Evolutionary conservation across 306 rosid species (phyloP).

Genomic region (Citrullus mucosospermus): DNA sequence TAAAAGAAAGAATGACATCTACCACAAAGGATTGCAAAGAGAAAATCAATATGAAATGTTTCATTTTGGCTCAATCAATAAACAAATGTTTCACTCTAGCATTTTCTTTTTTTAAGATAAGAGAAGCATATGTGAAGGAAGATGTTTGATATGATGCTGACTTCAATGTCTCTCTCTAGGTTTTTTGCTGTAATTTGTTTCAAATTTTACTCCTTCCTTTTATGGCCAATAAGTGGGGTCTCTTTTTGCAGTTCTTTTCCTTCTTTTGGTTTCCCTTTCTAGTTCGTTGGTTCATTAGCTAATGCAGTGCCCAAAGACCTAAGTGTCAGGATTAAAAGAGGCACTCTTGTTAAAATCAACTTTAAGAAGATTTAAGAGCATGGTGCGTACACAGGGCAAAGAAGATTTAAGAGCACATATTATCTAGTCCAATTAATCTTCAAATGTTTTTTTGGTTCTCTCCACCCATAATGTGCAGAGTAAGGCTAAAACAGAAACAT

Average conservation of each 20-base stretch:
- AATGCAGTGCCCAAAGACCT: neutral
- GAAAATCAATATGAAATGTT: neutral
- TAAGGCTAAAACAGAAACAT: neutral
- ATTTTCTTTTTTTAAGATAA: neutral
- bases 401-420: neutral
- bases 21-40: neutral
- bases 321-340: neutral
- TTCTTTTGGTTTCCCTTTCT: neutral
- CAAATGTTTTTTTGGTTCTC: neutral
- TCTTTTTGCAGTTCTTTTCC: neutral
- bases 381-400: too few species aligned
- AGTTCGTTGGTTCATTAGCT: neutral
- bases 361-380: neutral
- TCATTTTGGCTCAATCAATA: neutral
- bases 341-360: neutral
- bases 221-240: neutral
- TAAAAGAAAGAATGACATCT: neutral
- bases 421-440: neutral
- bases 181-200: neutral
- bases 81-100: neutral
- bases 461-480: neutral
- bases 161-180: neutral
- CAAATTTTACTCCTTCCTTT: neutral
- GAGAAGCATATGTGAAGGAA: neutral
- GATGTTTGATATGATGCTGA: neutral